Evolutionary conservation across 192 early-diverging fungal species (phyloP), one percentile per base, ranked within the genome.

Genomic region (Backusella mclennaniae): DNA sequence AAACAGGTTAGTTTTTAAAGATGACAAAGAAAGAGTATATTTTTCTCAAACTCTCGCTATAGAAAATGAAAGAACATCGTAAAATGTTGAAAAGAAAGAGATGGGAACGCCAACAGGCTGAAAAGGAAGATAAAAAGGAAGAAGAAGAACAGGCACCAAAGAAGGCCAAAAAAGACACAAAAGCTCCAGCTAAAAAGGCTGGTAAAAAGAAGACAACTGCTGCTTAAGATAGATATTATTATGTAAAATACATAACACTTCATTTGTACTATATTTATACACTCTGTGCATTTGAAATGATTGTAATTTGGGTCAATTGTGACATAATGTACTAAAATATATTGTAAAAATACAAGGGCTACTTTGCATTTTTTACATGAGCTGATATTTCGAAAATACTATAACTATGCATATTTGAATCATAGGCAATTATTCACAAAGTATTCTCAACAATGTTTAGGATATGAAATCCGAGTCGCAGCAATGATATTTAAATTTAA

Each of bases 61-160:
- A 79, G 73, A 79, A 79, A 75, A 49, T 42, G 36, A 79, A 79
- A 46, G 78, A 75, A 35, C 73, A 69, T 26, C 78, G 74, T 36
- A 79, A 76, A 73, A 41, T 66, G 35, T 5, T 71, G 9, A 75
- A 76, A 26, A 70, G 42, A 71, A 79, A 69, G 31, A 69, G 53
- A 68, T 79, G 78, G 78, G 78, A 79, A 21, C 68, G 68, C 1
- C n/a, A 75, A 21, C 78, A 79, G 23, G 33, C 67, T 29, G 69
- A 71, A 67, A 71, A 75, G 41, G 66, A 42, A 67, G 67, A 7
- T 19, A 39, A 26, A 35, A 39, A 67, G 21, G 29, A 76, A 26
- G 29, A 76, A 26, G 29, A 67, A 52, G 29, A 67, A 29, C 53
- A 35, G 4, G 15, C 1, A 5, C 23, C 68, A 8, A 38, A 74